These are phyloP conservation scores for Botryotinia globosa DNA, from an alignment of 2,329 filamentous ascomycete species.

Conservation along the genomic window DNA sequence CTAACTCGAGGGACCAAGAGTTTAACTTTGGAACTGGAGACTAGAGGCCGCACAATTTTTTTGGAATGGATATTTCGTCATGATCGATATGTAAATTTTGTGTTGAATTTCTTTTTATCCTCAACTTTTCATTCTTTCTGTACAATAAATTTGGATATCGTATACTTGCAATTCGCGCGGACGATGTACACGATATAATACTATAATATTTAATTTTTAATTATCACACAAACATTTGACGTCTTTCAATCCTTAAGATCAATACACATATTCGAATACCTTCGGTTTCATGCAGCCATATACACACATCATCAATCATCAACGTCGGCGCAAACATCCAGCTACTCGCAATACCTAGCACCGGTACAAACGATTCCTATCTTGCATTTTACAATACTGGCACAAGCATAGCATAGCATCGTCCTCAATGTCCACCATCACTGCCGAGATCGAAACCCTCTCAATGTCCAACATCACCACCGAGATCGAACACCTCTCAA, in stretches of 20 bases:
- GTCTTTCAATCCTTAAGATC: not conserved
- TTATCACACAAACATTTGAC: not conserved
- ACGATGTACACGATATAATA: not conserved
- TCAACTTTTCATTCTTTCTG: not conserved
- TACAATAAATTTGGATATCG: not conserved
- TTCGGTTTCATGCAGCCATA: not conserved
- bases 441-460: not conserved
- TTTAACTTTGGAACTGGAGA: not conserved
- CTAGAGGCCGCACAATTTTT: not conserved
- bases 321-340: not conserved
- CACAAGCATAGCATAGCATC: not conserved
- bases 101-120: not conserved
- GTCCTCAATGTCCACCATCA: not conserved
- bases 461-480: not conserved
- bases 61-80: not conserved
- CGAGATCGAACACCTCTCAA: not conserved
- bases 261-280: not conserved
- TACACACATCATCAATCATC: not conserved
- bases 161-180: not conserved
- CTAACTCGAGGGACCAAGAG: not conserved
- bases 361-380: not conserved
- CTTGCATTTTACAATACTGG: not conserved
- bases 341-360: not conserved
- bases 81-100: not conserved
- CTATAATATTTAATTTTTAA: not conserved